Percentiles rank a stretch among this genome's conserved stretches.
phyloP scores from a whole-genome alignment of 768 basidiomycete species.

The Suillus bovinus region DNA sequence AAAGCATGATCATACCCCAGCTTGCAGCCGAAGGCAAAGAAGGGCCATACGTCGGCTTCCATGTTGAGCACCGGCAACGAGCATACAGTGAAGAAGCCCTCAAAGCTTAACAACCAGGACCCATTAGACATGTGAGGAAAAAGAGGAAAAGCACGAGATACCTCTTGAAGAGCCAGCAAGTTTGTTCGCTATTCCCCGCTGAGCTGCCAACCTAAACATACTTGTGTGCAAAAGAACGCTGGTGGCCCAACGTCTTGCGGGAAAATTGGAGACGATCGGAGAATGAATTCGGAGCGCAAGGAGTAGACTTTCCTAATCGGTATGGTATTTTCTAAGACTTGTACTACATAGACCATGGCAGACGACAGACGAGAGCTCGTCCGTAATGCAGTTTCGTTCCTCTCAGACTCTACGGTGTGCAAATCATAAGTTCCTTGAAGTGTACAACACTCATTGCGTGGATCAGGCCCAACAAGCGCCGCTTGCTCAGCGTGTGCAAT shows the following conservation, averaged over 20 bases:
- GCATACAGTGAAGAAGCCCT: slow-evolving; percentile 14
- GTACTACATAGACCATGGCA: slow-evolving; percentile 35
- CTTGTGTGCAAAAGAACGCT: slow-evolving; percentile 10
- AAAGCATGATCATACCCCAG: slow-evolving; percentile 30
- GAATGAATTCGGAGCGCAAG: slow-evolving; percentile 22
- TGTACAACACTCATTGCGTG: slow-evolving; percentile 10
- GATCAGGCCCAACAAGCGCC: slow-evolving; percentile 74
- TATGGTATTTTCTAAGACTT: neutral
- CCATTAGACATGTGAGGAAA: neutral
- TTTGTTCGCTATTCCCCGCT: slow-evolving; percentile 18
- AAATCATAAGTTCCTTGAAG: neutral
- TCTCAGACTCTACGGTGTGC: slow-evolving; percentile 79
- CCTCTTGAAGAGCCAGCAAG: slow-evolving; percentile 17
- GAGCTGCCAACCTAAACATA: slow-evolving; percentile 35
- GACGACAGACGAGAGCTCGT: slow-evolving; percentile 72
- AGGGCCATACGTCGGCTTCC: slow-evolving; percentile 6
- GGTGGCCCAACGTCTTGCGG: slow-evolving; percentile 1
- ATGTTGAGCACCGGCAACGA: slow-evolving; percentile 20
- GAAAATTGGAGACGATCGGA: slow-evolving; percentile 27
- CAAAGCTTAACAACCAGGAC: neutral
- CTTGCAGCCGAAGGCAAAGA: slow-evolving; percentile 10
- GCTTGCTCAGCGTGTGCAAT: slow-evolving; percentile 83
- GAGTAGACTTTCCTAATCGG: slow-evolving; percentile 8
- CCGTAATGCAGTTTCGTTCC: slow-evolving; percentile 80
- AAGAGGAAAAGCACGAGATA: neutral